Base-by-base conservation (phyloP, 2,329 filamentous ascomycete genomes). In the Aspergillus quadrilineatus region DNA sequence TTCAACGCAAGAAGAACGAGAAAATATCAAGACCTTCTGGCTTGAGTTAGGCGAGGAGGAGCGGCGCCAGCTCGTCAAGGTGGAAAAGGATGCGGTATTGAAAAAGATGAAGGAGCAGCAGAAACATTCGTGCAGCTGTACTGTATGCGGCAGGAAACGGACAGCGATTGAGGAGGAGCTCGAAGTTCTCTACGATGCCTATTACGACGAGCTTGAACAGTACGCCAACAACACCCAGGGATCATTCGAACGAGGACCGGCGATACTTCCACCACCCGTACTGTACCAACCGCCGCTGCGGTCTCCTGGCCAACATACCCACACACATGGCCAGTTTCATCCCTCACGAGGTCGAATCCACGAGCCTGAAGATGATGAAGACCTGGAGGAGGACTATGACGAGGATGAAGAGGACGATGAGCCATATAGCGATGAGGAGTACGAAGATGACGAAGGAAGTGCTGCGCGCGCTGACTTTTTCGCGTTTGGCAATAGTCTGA, bases 41-140 rank as follows among this genome's bases (percentile, higher is more conserved):
- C 83, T 99, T 52, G 92, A 92, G 14, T 77, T 99, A 43, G 91
- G 90, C 64, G 94, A 99, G 73, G 90, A 96, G 37, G 92, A 97
- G 73, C 89, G 94, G 66, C 94, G 96, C 72, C 94, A 90, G 14
- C 80, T 99, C 46, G 92, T 99, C 69, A 97, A 97, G 76, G 93
- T 99, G 30, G 94, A 99, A 76, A 99, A 99, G 77, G 93, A 99
- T 75, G 93, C 94, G 6, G 94, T 99, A 0, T 79, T 99, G 55
- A 92, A 90, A 70, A 99, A 99, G 80, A 99, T 99, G 94, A 99
- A 99, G 81, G 94, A 99, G 75, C 94, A 99, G 75, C 94, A 99
- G 75, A 97, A 97, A 76, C 92, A 97, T 73, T 97, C 93, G 2
- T 99, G 94, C 80, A 97, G 92, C 73, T 99, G 94, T 75, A 95